Evolutionary conservation across 805 yeast genomes (phyloP).

Genomic region (Huiozyma sinensis): DNA sequence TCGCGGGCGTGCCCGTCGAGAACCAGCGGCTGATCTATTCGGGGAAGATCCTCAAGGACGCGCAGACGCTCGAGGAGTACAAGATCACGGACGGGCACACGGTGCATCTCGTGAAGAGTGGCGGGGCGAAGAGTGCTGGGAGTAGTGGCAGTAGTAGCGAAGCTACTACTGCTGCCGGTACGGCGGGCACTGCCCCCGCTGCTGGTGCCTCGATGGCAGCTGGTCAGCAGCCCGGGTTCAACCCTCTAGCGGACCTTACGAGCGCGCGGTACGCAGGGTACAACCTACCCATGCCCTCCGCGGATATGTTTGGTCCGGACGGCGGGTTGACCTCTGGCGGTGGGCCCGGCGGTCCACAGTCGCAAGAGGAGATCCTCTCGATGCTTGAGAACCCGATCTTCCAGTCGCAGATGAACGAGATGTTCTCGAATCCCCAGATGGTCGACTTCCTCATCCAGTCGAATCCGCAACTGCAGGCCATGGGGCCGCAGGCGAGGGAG

Average conservation of each 20-base stretch:
- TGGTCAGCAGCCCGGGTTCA: conserved; percentile 72
- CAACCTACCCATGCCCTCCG: conserved; percentile 63
- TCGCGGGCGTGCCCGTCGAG: conserved; percentile 58
- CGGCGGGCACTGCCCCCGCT: conserved; percentile 13
- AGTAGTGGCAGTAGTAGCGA: conserved; percentile 10
- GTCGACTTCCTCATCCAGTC: conserved; percentile 69
- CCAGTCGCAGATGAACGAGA: conserved; percentile 70
- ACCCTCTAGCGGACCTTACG: conserved; percentile 85
- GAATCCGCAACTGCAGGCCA: conserved; percentile 70
- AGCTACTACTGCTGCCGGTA: conserved; percentile 20
- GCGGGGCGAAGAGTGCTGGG: conserved; percentile 32
- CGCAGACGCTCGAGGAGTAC: conserved; percentile 61
- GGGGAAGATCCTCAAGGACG: conserved; percentile 85
- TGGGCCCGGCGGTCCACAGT: neutral
- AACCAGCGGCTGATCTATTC: conserved; percentile 86
- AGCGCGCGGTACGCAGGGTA: conserved; percentile 95
- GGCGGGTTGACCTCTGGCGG: conserved; percentile 51
- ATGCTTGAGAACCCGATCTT: conserved; percentile 76
- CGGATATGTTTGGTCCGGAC: conserved; percentile 86
- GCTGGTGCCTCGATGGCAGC: conserved; percentile 71
- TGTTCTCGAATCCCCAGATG: conserved; percentile 84
- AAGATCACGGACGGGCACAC: conserved; percentile 81
- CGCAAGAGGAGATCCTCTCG: conserved; percentile 56
- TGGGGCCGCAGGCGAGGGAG: conserved; percentile 86
- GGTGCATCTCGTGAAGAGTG: conserved; percentile 80